Base-by-base conservation (phyloP, 805 yeast genomes). In the Tetrapisispora arboricola region DNA sequence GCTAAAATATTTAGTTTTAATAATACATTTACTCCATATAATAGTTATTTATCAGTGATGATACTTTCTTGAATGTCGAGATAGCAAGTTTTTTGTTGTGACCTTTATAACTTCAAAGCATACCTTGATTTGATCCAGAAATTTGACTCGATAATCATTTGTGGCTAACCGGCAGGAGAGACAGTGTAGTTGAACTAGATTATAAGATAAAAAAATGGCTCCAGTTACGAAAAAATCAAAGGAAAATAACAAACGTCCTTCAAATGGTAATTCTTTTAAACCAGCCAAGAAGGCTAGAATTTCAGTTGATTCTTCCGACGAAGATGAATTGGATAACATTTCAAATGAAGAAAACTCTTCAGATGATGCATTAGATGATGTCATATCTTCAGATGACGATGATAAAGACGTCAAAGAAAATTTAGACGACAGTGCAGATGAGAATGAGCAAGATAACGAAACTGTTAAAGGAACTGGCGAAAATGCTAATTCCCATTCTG, bases 401-500 rank as follows among this genome's bases (percentile, higher is more conserved):
- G 35, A 33, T 48, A 53, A 9, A 39, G 49, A 50, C 15, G 60
- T 50, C 25, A 58, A 53, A 22, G 26, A 28, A 6, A 27, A 29
- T 12, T 51, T 40, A 11, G 50, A 51, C 15, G 60, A 51, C 24
- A 45, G 58, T 53, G 40, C 57, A 36, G 68, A 64, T 20, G 49
- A 52, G 18, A 71, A 61, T 25, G 63, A 58, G 8, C 51, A 53
- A 25, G 45, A 47, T 7, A 63, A 53, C 7, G 63, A 55, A 22
- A 56, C 53, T 10, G 64, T 62, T 21, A 53, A 48, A 11, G 56
- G 49, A 22, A 57, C 50, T 34, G 65, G 59, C 12, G 60, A 60
- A 19, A 63, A 60, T 44, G 71, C 71, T 42, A 65, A 70, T 48
- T 34, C 37, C 13, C 94, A 85, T 57, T 79, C 79, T 22, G 95